Base-by-base conservation (phyloP, 495 filamentous ascomycete species). In the Podospora conica region DNA sequence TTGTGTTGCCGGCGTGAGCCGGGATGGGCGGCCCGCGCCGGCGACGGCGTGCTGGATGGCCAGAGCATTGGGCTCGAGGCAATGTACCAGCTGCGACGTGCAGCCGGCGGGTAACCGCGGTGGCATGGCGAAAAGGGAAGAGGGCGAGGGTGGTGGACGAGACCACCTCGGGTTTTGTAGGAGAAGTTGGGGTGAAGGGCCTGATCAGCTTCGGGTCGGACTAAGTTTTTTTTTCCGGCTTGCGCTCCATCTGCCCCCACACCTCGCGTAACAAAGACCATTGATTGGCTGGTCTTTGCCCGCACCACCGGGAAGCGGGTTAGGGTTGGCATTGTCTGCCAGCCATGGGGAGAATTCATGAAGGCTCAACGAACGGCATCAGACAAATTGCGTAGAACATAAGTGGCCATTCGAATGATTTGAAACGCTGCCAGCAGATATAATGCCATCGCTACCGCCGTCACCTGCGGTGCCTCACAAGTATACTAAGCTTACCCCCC, bases 101-200 rank as follows among this genome's bases (percentile, higher is more conserved):
- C 65, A 59, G 73, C 67, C 62, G 70, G 64, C 60, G 24, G 57
- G 65, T 73, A 74, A 68, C 70, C 72, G 74, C 28, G 74, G 72
- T 23, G 74, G 72, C 74, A 76, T 76, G 25, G 62, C 33, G 65
- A 48, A 48, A 31, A 12, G 29, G 29, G 40, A 48, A 48, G 40
- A 48, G 33, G 28, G 66, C 56, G 63, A 28, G 55, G 53, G 63
- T 27, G 64, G 61, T 40, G 67, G 20, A 55, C 31, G 62, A 65
- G 55, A 24, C 65, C 28, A 64, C 53, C 60, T 59, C 54, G 33
- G 40, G 65, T 66, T 67, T 63, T 58, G 48, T 56, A 25, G 23
- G 11, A 54, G 25, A 58, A 40, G 23, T 55, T 22, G 61, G n/a
- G 27, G 55, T 33, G 25, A 25, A 58, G 22, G 22, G 55, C 55